Evolutionary conservation across 2,329 filamentous ascomycete genomes (phyloP), one percentile per base, ranked within the genome.

Genomic region (Cladophialophora yegresii): DNA sequence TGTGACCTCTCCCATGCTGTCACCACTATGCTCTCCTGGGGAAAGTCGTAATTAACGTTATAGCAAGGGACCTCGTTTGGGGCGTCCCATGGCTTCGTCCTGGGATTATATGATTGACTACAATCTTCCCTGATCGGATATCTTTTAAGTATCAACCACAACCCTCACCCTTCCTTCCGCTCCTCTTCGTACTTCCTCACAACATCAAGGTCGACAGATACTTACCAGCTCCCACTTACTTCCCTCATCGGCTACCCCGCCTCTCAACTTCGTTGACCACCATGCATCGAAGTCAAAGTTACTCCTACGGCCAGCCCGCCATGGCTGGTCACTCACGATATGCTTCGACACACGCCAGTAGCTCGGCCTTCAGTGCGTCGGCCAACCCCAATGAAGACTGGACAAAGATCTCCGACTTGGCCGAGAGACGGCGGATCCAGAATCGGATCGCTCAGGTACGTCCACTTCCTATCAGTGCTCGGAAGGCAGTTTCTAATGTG

Each of bases 351-450:
- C 88, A 92, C 75, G 89, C 88, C 76, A 96, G 91, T 67, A 96
- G 92, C 81, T 96, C 92, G 80, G 93, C 93, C 72, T 96, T 96
- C 83, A 96, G 91, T 80, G 90, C 89, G 73, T 96, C 92, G 69
- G 93, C 93, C 72, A 96, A 96, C 77, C 91, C 93, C 61, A 93
- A 97, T 75, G 93, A 98, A 81, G 93, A 98, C 81, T 98, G 93
- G 93, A 97, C 93, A 75, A 96, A 97, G 86, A 96, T 98, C 77
- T 96, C 93, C 63, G 93, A 98, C 78, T 88, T 98, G 65, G 93
- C 93, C 58, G 93, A 98, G 81, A 88, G 95, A 75, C 85, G 93
- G 73, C 87, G 93, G 75, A 96, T 97, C 81, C 93, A 98, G 80
- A 98, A 98, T 81, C 88, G 93, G 72, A 97, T 98, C 83, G 93